A percentile compares a stretch with the other conserved stretches of the same genome.
phyloP scores from a whole-genome alignment of 164 flowering plant species.

The Taxillus chinensis region DNA sequence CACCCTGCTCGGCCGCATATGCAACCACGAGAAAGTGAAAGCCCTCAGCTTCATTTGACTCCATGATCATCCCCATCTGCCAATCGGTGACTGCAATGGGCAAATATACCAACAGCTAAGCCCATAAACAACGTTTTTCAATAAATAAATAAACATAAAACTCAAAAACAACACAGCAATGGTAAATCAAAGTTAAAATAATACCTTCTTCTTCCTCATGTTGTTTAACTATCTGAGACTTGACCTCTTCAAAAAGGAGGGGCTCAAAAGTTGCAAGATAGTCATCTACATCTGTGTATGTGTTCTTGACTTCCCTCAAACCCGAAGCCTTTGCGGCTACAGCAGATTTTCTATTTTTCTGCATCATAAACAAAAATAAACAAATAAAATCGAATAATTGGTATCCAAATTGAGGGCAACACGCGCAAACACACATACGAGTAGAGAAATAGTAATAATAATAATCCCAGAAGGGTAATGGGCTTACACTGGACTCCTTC shows the following conservation, averaged over 20 bases:
- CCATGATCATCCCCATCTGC: constrained; percentile 27
- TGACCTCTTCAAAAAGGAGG: constrained; percentile 83
- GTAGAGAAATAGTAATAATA: not conserved
- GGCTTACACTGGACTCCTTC: constrained; percentile 27
- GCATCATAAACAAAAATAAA: not conserved
- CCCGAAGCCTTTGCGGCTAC: constrained; percentile 22
- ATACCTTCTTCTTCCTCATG: constrained; percentile 52
- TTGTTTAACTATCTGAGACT: constrained; percentile 69
- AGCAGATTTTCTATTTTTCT: constrained; percentile 16
- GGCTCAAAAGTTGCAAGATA: constrained; percentile 79
- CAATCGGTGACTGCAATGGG: constrained; percentile 33
- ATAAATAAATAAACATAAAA: not conserved
- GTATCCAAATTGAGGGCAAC: not conserved
- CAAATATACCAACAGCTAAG: not conserved
- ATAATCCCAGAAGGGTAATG: not conserved
- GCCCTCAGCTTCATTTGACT: constrained; percentile 46
- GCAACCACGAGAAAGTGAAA: constrained; percentile 46
- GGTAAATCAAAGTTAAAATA: not conserved
- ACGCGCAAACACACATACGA: no score
- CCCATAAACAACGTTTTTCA: not conserved
- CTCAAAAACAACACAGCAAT: constrained; percentile 1
- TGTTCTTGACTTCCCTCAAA: constrained; percentile 48
- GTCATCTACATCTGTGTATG: constrained; percentile 59
- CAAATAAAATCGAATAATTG: not conserved
- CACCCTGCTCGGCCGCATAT: constrained; percentile 23